Evolutionary conservation across 2,329 filamentous ascomycete species (phyloP), one percentile per base, ranked within the genome.

Genomic region (Coleophoma crateriformis): DNA sequence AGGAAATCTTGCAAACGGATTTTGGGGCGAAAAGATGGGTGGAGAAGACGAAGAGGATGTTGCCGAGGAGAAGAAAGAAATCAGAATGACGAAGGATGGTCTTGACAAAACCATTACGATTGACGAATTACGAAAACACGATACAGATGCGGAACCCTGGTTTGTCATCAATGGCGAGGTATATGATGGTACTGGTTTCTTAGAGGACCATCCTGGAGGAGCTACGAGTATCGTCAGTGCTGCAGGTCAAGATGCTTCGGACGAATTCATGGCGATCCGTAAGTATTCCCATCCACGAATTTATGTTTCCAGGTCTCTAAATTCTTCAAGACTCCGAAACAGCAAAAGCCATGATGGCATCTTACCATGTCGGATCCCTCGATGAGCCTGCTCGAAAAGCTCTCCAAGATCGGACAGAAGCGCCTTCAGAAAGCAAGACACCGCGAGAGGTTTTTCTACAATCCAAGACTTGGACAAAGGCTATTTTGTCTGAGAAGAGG

Each of bases 191-290:
- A 91, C 87, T 1, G 68, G 71, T 2, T 96, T 94, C 64, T 71
- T 96, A 13, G 79, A 90, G 53, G 86, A 76, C 1, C 91, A 96
- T 64, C 91, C 91, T 0, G 91, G 91, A 46, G 91, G 91, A 46
- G 89, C 88, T 3, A 81, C 87, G 55, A 94, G 88, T 60, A 96
- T 96, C 62, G 77, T 86, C 47, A 85, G 84, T 27, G 88, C 85
- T 3, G 90, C 90, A n/a, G 90, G 84, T 0, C 74, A 88, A 60
- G 90, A 96, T 67, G 81, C 81, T 10, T 87, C 87, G 0, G 91
- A 96, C 61, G 91, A 96, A 58, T 96, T 96, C 65, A 80, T 95
- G 71, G 86, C 88, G 13, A 96, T 96, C 60, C 90, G 88, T 92
- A 74, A 76, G 87, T 76, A 14, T 13, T 34, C n/a, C 8, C 10